Conservation (phyloP, 306 rosid genomes). For the Dalbergia cochinchinensis region DNA sequence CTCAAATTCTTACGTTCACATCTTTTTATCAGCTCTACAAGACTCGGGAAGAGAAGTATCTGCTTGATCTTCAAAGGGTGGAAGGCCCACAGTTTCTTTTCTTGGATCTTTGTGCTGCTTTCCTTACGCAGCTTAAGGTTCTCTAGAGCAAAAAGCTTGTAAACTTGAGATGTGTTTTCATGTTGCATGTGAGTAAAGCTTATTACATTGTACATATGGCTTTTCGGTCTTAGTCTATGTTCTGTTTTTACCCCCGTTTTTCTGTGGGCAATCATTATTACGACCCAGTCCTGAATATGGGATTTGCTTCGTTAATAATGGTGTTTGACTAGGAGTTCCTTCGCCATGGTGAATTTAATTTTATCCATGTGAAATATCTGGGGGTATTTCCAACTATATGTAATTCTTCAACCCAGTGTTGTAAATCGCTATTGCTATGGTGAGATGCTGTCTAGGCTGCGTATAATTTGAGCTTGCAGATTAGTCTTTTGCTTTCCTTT, state of each 20-base stretch:
- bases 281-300: constrained; percentile 50
- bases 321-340: constrained; percentile 39
- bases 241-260: constrained; percentile 47
- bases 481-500: neutral
- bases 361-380: constrained; percentile 33
- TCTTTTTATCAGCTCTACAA: constrained; percentile 77
- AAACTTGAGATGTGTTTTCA: constrained; percentile 36
- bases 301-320: constrained; percentile 46
- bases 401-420: constrained; percentile 35
- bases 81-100: constrained; percentile 93
- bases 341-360: constrained; percentile 34
- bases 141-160: constrained; percentile 52
- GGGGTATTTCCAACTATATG: constrained; percentile 12
- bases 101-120: constrained; percentile 95
- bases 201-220: constrained; percentile 51
- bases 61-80: constrained; percentile 93
- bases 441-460: neutral
- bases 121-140: constrained; percentile 87
- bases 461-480: neutral
- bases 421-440: constrained; percentile 31
- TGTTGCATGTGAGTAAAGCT: constrained; percentile 59
- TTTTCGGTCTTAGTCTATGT: constrained; percentile 37
- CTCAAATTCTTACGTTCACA: constrained; percentile 5
- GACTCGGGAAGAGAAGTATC: constrained; percentile 87
- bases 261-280: constrained; percentile 57